These are phyloP conservation scores for Dictyostelium brefeldianum DNA, from an alignment of 78 protist species.

Conservation along the genomic window DNA sequence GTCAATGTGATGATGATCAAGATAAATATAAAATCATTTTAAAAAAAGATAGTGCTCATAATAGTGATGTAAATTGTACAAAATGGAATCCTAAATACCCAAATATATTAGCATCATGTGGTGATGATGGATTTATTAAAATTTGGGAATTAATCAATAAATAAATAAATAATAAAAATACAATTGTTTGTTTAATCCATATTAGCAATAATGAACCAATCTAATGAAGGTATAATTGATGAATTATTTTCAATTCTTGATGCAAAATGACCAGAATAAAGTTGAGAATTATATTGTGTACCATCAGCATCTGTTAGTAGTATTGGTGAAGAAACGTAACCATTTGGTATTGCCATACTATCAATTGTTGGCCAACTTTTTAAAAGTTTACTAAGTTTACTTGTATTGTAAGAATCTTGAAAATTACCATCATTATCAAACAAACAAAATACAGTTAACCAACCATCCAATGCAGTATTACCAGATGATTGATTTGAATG, in stretches of 20 bases:
- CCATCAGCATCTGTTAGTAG: neutral
- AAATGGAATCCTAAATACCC: conserved; percentile 84
- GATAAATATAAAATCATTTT: conserved; percentile 8
- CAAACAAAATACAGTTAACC: neutral
- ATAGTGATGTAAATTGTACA: conserved; percentile 88
- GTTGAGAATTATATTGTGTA: neutral
- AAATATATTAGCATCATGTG: conserved; percentile 86
- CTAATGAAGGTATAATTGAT: too few relatives aligned
- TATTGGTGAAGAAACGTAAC: neutral
- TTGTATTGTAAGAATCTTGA: neutral
- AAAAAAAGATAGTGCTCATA: conserved; percentile 83
- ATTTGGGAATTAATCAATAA: conserved; percentile 78
- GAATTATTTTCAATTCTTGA: too few relatives aligned
- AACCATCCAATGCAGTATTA: neutral
- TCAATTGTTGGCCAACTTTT: neutral
- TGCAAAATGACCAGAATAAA: neutral
- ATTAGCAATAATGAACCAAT: too few relatives aligned
- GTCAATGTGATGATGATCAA: neutral
- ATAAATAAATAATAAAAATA: neutral
- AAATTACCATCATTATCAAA: neutral
- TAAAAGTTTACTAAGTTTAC: too few relatives aligned
- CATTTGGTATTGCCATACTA: neutral
- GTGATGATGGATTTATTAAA: conserved; percentile 87
- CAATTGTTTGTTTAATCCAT: neutral
- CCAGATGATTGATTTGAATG: neutral